Conservation (phyloP, 345 rosid genomes). For the Aquilaria sinensis region DNA sequence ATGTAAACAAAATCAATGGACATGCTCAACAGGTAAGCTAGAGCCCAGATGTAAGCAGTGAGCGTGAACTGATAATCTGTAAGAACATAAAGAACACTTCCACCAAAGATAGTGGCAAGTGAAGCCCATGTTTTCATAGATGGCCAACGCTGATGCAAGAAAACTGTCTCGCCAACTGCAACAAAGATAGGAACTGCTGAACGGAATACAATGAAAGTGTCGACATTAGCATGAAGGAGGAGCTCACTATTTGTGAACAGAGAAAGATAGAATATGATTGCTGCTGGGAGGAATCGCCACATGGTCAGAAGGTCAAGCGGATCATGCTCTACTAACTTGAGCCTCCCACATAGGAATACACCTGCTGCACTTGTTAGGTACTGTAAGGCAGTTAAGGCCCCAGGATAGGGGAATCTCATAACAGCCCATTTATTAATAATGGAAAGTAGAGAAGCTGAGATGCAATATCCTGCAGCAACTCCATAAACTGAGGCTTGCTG, state of each 20-base stretch:
- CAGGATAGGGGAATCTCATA: constrained; percentile 95
- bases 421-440: constrained; percentile 98
- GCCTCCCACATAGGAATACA: constrained; percentile 50
- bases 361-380: constrained; percentile 90
- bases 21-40: constrained; percentile 88
- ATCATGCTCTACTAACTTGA: constrained; percentile 69
- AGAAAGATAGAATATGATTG: constrained; percentile 84
- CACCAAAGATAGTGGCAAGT: constrained; percentile 71
- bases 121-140: constrained; percentile 76
- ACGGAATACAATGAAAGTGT: constrained; percentile 93
- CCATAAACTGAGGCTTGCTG: constrained; percentile 41
- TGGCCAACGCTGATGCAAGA: constrained; percentile 89
- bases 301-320: constrained; percentile 57
- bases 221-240: constrained; percentile 92
- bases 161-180: constrained; percentile 84
- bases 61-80: constrained; percentile 88
- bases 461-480: constrained; percentile 81
- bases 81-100: constrained; percentile 77
- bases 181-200: constrained; percentile 90
- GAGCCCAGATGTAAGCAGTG: constrained; percentile 85
- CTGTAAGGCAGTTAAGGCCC: constrained; percentile 93
- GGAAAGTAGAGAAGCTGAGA: constrained; percentile 91
- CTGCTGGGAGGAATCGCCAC: constrained; percentile 97
- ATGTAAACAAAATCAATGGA: constrained; percentile 95
- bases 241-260: constrained; percentile 97